Conservation (phyloP, 2,329 filamentous ascomycete genomes). For the Fusarium dimerum region DNA sequence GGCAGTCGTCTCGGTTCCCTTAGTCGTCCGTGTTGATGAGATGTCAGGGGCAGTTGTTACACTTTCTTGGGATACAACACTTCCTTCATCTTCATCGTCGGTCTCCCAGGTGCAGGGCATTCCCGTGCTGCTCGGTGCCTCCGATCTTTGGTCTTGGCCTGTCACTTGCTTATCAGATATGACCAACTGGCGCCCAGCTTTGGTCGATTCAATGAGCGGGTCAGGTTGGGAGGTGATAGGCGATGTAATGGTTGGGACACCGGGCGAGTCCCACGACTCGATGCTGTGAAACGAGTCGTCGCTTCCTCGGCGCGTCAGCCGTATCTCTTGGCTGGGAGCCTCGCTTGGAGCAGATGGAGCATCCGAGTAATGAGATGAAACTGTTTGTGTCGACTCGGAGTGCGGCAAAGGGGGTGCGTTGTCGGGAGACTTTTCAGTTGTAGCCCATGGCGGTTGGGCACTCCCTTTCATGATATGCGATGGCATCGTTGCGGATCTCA, state of each 20-base stretch:
- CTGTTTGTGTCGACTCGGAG: slow-evolving; percentile 3
- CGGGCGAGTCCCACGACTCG: slow-evolving; percentile 52
- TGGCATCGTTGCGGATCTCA: slow-evolving; percentile 32
- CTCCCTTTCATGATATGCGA: slow-evolving; percentile 32
- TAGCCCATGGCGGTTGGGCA: slow-evolving; percentile 6
- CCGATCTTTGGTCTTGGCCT: slow-evolving; percentile 4
- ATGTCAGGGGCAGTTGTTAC: slow-evolving; percentile 24
- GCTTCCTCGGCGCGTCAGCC: slow-evolving; percentile 18
- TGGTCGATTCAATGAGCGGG: slow-evolving; percentile 33
- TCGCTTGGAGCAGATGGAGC: background rate
- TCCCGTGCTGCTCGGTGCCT: slow-evolving; percentile 9
- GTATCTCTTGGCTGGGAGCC: slow-evolving; percentile 1
- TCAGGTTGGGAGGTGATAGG: slow-evolving; percentile 43
- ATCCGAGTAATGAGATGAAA: background rate
- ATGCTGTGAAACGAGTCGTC: slow-evolving; percentile 57
- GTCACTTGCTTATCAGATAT: background rate
- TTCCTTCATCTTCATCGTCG: slow-evolving; percentile 18
- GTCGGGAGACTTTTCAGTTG: slow-evolving; percentile 25
- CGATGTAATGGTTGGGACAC: slow-evolving; percentile 42
- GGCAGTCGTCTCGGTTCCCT: background rate
- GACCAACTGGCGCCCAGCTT: background rate
- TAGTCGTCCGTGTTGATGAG: background rate
- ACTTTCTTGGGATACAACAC: slow-evolving; percentile 30
- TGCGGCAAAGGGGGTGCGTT: slow-evolving; percentile 1
- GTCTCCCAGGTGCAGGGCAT: slow-evolving; percentile 26